Base-by-base conservation (phyloP, 179 eudicot species). In the Spinacia oleracea region DNA sequence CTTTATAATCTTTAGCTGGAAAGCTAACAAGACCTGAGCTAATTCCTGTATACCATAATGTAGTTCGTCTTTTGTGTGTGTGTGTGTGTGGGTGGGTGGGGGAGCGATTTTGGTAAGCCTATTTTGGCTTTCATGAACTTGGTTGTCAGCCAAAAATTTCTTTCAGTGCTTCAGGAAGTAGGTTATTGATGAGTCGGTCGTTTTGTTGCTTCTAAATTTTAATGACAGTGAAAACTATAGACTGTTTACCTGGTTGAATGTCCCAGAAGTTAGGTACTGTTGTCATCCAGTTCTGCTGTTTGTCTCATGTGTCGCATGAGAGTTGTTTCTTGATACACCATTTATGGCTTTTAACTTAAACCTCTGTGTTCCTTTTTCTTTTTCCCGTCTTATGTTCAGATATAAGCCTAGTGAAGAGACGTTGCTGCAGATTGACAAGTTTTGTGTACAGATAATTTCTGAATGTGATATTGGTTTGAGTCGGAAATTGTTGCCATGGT, bases 371-470 rank as follows among this genome's bases (percentile, higher is more conserved):
- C 56, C 4, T 32, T 35, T 79, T 80, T 35, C 78, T 80, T 60
- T 62, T 46, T 15, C 29, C 5, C 16, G 9, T 46, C 53, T 14
- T 46, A 12, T 81, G 79, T 79, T 88, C 89, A 96, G 99, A 88
- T 96, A 96, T 80, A 93, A 91, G 84, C 99, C 99, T 64, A 88
- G 93, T 81, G 99, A 93, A 88, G 97, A 93, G 81, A 93, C 93
- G 80, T 86, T 96, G 74, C 84, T 84, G 78, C 97, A 90, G 82
- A 91, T 96, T 82, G 99, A 96, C 81, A 90, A 89, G 63, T 96
- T 96, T 85, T 96, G 99, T 84, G 86, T 89, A 72, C 91, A 85
- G 86, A 85, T 90, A 83, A 91, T 96, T 83, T 82, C 89, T 59
- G 99, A 96, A 83, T 96, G 96, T 87, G 91, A 96, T 86, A 73